phyloP scores from a whole-genome alignment of 1,139 yeast species.

The Entelexis paramagnoliae region DNA sequence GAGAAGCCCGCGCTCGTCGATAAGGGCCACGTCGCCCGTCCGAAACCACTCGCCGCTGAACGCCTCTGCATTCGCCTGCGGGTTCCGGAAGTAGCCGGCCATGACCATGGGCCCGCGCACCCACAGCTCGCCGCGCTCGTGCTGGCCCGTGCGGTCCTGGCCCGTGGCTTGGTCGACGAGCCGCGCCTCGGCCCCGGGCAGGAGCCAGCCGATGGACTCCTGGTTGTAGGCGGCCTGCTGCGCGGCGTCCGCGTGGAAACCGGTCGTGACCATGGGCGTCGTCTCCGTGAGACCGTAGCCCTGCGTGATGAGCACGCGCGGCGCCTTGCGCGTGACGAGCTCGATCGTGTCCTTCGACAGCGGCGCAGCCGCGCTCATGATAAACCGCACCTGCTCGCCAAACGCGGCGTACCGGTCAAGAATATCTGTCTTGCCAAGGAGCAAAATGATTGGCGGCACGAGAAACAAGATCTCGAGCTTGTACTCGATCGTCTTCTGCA shows the following conservation, averaged over 20 bases:
- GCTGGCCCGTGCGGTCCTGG: slow-evolving; percentile 29
- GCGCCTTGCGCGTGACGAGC: slow-evolving; percentile 26
- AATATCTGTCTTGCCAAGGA: slow-evolving; percentile 31
- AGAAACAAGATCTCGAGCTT: slow-evolving; percentile 27
- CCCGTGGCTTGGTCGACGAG: slow-evolving; percentile 25
- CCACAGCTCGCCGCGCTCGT: slow-evolving; percentile 48
- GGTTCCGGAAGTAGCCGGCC: slow-evolving; percentile 49
- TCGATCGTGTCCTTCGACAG: slow-evolving; percentile 27
- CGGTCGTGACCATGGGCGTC: slow-evolving; percentile 30
- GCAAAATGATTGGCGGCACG: slow-evolving; percentile 36
- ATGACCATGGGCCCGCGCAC: slow-evolving; percentile 64
- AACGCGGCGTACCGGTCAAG: slow-evolving; percentile 31
- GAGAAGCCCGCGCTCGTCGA: slow-evolving; percentile 46
- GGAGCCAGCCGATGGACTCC: slow-evolving; percentile 27
- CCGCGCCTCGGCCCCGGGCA: slow-evolving; percentile 27
- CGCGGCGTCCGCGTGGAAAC: slow-evolving; percentile 14
- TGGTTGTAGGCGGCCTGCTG: slow-evolving; percentile 17
- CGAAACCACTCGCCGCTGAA: slow-evolving; percentile 60
- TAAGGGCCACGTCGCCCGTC: slow-evolving; percentile 66
- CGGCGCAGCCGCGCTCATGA: slow-evolving; percentile 36
- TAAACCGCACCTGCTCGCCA: slow-evolving; percentile 22
- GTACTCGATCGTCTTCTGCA: slow-evolving; percentile 27
- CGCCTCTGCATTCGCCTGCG: slow-evolving; percentile 42
- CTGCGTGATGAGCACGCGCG: slow-evolving; percentile 34
- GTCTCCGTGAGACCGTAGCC: slow-evolving; percentile 67